Evolutionary conservation across 371 early-diverging fungal species (phyloP).

Genomic region (Nosema muscidifuracis): DNA sequence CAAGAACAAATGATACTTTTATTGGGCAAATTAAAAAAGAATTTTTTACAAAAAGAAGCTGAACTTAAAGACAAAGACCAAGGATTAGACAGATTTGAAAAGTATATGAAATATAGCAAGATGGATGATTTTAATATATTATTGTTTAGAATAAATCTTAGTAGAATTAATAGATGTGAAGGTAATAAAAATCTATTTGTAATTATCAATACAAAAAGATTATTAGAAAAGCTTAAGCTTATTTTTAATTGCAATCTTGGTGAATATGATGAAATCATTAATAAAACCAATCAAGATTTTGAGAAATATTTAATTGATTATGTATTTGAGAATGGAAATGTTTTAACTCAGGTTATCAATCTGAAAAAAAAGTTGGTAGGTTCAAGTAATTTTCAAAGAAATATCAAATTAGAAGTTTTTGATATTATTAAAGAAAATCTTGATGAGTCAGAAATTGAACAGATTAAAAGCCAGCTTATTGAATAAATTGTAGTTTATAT

Average conservation of each 20-base stretch:
- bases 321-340: constrained; percentile 15
- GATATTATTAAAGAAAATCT: constrained; percentile 22
- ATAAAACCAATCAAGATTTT: background rate
- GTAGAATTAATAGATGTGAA: constrained; percentile 10
- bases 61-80: constrained; percentile 19
- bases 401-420: constrained; percentile 1
- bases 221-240: background rate
- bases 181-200: constrained; percentile 20
- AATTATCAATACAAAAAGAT: constrained; percentile 12
- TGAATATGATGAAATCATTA: background rate
- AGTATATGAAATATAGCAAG: constrained; percentile 40
- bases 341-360: background rate
- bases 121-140: constrained; percentile 33
- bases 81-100: constrained; percentile 40
- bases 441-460: background rate
- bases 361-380: background rate
- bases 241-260: background rate
- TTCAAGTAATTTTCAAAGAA: background rate
- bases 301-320: constrained; percentile 13
- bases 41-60: constrained; percentile 41
- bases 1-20: constrained; percentile 30
- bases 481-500: too few species aligned
- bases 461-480: too few species aligned
- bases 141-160: constrained; percentile 13
- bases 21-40: constrained; percentile 31